Evolutionary conservation across 2,329 filamentous ascomycete genomes (phyloP).

Genomic region (Chaetomiaceae sp.): DNA sequence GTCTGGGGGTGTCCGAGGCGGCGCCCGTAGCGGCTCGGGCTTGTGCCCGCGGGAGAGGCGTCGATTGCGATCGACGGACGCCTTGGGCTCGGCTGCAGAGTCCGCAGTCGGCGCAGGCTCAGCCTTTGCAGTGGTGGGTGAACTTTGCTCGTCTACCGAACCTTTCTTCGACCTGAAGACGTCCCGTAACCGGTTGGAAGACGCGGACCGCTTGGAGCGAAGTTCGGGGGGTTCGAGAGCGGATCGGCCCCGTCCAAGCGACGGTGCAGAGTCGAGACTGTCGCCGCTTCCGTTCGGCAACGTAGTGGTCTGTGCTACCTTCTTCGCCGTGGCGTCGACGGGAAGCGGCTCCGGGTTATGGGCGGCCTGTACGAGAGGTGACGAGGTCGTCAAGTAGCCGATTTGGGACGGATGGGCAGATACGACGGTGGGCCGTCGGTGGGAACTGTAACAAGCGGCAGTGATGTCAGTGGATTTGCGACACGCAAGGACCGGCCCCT

Average conservation of each 20-base stretch:
- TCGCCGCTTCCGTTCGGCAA: constrained; percentile 31
- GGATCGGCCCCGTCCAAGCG: constrained; percentile 31
- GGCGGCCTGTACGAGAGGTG: constrained; percentile 56
- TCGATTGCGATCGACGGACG: constrained; percentile 23
- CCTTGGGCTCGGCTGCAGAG: constrained; percentile 14
- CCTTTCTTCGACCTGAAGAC: constrained; percentile 58
- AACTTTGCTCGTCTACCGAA: constrained; percentile 30
- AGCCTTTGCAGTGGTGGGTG: constrained; percentile 6
- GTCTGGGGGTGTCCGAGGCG: constrained; percentile 44
- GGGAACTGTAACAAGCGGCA: constrained; percentile 10
- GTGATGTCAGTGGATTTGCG: constrained; percentile 12
- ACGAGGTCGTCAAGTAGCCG: constrained; percentile 63
- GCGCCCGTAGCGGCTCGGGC: constrained; percentile 26
- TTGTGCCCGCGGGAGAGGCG: constrained; percentile 27
- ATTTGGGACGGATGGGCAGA: constrained; percentile 59
- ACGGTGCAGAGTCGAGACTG: constrained; percentile 27
- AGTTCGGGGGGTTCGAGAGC: constrained; percentile 38
- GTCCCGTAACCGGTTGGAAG: constrained; percentile 64
- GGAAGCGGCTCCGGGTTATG: constrained; percentile 41
- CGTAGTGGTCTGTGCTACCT: constrained; percentile 33
- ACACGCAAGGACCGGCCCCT: constrained; percentile 4
- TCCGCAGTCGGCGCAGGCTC: constrained; percentile 5
- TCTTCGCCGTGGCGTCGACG: constrained; percentile 28
- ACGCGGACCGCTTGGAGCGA: constrained; percentile 53
- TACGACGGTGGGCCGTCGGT: constrained; percentile 40